Base-by-base conservation (phyloP, 768 basidiomycete genomes). In the Suillus occidentalis region DNA sequence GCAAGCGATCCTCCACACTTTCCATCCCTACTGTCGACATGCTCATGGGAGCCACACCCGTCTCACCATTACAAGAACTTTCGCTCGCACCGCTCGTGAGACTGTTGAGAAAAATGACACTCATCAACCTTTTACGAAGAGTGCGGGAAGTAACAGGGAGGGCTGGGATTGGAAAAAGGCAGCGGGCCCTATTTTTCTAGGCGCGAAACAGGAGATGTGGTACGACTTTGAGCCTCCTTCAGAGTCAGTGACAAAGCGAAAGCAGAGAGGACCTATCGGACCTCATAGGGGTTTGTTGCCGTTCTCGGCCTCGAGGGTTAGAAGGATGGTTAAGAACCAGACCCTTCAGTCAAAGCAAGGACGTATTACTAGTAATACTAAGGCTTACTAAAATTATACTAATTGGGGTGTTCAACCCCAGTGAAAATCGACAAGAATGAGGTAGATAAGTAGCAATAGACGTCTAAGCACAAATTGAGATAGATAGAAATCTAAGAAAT, bases 151-250 rank as follows among this genome's bases (percentile, higher is more conserved):
- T 25, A 65, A 67, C 2, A 49, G 50, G 20, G 34, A 42, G 3
- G 73, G 64, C 14, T 72, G 75, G 73, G 69, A 73, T 22, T 74
- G 75, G 73, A 73, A 65, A 22, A 63, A 60, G 8, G 63, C 65
- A 2, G 65, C 31, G 3, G 52, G 25, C 4, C 42, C 42, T 14
- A 76, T 76, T 20, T 0, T 76, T 25, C 52, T 60, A 34, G 65
- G 70, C 40, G 65, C 75, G 0, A 60, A 16, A 13, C 59, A 36
- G 7, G 68, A 69, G 45, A 72, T 76, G 75, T 45, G 72, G 7
- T 69, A 69, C 0, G 65, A 28, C 16, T 42, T 20, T 42, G 40
- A 28, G 18, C 40, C 25, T 59, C 18, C 6, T 42, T 66, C 6
- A 63, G 58, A 20, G 1, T 61, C 4, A 55, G 10, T 5, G 20